Evolutionary conservation across 2,329 filamentous ascomycete species (phyloP), one percentile per base, ranked within the genome.

Genomic region (Botryotinia narcissicola): DNA sequence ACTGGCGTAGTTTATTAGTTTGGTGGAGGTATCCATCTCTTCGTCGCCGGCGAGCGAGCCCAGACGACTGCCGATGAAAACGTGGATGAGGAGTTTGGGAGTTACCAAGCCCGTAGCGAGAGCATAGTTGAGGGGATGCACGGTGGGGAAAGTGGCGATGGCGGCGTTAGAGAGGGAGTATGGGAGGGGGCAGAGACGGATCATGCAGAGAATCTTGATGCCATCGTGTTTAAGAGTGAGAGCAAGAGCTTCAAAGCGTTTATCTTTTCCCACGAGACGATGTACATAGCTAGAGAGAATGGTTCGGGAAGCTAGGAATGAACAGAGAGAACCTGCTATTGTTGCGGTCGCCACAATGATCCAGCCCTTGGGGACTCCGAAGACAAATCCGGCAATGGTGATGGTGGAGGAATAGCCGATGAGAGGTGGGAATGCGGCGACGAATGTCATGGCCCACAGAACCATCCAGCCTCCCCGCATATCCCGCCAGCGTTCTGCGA

Each of bases 141-240:
- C 93, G 46, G 92, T 97, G 4, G 95, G 95, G 75, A 99, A 95
- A 1, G 96, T 98, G 44, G 94, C 94, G 72, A 99, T 89, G 75
- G 97, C 97, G 69, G 94, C 96, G 81, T 99, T 99, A 80, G 93
- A 95, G 77, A 98, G 85, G 70, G 93, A 96, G 82, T 97, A 99
- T 22, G 96, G 96, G 74, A 99, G 82, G 2, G 96, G 96, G 80
- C 95, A 98, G 76, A 98, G 88, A 44, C 96, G 89, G 78, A 99
- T 96, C 88, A 96, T 97, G 75, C 93, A 91, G 63, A 99, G 87
- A 71, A 98, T 90, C 79, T 94, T 92, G 70, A 99, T 83, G 0
- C 96, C 96, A 80, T 99, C 96, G 80, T 93, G 91, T 76, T 97
- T 94, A 75, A 99, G 86, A 12, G 96, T 96, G 79, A 98, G 88